phyloP scores from a whole-genome alignment of 176 grass and related monocot species.

The Zizania latifolia region DNA sequence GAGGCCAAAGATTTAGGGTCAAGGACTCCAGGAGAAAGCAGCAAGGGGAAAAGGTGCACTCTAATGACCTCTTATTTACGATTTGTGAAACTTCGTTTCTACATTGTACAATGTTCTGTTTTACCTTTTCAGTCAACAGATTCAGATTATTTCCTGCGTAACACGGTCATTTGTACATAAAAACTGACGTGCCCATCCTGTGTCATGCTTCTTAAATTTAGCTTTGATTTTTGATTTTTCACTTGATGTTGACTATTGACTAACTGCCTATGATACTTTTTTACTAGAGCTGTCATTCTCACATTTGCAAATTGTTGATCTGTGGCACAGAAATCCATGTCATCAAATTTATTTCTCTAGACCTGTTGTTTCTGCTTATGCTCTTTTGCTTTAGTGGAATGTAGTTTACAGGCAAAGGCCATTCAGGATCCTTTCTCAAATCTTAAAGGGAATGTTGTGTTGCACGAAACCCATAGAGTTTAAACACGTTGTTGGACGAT shows the following conservation, averaged over 20 bases:
- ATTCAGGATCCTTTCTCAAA: neutral
- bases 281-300: neutral
- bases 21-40: constrained; percentile 33
- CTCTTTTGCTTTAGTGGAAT: neutral
- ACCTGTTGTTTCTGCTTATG: too few species aligned
- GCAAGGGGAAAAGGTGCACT: constrained; percentile 52
- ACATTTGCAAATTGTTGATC: neutral
- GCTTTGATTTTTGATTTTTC: neutral
- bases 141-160: neutral
- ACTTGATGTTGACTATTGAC: neutral
- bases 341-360: neutral
- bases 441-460: neutral
- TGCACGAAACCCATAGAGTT: neutral
- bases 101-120: neutral
- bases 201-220: neutral
- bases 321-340: neutral
- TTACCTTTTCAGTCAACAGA: neutral
- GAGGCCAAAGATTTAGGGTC: constrained; percentile 37
- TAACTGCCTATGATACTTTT: neutral
- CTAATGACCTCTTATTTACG: neutral
- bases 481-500: neutral
- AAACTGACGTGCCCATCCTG: neutral
- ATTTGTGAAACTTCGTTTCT: neutral
- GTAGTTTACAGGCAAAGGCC: neutral
- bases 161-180: neutral